Percentiles rank a stretch among this genome's conserved stretches.
Evolutionary conservation across 2,329 filamentous ascomycete genomes (phyloP).

Genomic region (Penicillium paneum): DNA sequence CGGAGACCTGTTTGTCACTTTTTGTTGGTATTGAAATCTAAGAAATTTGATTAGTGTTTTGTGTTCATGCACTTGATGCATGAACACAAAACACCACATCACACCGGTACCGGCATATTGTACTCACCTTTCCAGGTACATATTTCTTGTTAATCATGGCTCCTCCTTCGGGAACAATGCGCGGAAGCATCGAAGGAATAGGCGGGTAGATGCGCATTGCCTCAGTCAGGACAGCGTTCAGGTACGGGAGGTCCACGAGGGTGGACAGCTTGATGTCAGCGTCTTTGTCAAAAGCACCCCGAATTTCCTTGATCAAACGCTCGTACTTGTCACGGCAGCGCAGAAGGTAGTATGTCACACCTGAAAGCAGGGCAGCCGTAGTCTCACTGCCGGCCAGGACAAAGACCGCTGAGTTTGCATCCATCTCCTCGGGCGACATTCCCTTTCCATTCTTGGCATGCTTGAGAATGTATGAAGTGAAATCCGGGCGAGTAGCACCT

Average conservation of each 20-base stretch:
- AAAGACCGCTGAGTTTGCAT: constrained; percentile 24
- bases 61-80: neutral
- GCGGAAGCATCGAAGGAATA: constrained; percentile 30
- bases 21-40: neutral
- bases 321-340: constrained; percentile 18
- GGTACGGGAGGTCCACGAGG: constrained; percentile 19
- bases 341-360: constrained; percentile 27
- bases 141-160: constrained; percentile 25
- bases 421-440: constrained; percentile 19
- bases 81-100: neutral
- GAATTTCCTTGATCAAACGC: constrained; percentile 26
- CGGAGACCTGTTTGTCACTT: constrained; percentile 10
- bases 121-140: constrained; percentile 26
- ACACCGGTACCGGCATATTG: neutral
- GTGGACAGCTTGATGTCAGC: constrained; percentile 20
- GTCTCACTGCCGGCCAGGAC: constrained; percentile 28
- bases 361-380: constrained; percentile 21
- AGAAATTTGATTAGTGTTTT: neutral
- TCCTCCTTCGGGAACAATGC: constrained; percentile 29
- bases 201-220: constrained; percentile 29
- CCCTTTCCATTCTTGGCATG: constrained; percentile 17
- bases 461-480: constrained; percentile 25
- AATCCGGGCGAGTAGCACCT: constrained; percentile 20
- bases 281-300: constrained; percentile 18
- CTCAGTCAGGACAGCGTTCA: constrained; percentile 29